These are phyloP conservation scores for Arctostaphylos glauca DNA, from an alignment of 148 eudicot species.

Conservation along the genomic window DNA sequence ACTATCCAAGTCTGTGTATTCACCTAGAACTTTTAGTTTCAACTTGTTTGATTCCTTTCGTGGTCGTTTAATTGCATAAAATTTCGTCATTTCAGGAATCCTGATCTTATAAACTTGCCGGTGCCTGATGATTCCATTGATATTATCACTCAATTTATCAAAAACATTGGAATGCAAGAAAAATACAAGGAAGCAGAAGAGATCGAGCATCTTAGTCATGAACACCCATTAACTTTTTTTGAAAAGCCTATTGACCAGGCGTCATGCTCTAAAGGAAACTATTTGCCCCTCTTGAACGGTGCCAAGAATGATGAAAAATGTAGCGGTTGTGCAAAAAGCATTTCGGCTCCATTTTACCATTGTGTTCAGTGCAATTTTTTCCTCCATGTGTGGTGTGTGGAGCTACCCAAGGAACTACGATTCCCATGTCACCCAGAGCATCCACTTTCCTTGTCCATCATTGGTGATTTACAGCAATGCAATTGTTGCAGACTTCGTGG, in stretches of 20 bases:
- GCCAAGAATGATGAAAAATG: not conserved
- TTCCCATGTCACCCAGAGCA: not conserved
- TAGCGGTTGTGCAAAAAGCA: not conserved
- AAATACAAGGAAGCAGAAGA: not conserved
- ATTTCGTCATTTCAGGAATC: not conserved
- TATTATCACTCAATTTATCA: not conserved
- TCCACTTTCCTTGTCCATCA: not conserved
- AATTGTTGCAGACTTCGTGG: too few species aligned
- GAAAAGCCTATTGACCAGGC: not conserved
- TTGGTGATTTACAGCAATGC: fast-evolving
- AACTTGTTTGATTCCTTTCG: too few species aligned
- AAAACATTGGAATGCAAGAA: not conserved
- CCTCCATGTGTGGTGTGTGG: not conserved
- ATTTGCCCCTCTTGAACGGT: not conserved
- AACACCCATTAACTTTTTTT: not conserved
- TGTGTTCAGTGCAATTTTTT: not conserved
- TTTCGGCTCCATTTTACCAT: not conserved
- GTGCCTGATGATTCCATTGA: not conserved
- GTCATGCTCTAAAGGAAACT: not conserved
- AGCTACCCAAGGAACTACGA: not conserved
- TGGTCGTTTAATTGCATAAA: not conserved
- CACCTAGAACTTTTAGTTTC: not conserved
- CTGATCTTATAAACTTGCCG: not conserved
- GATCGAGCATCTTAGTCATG: not conserved
- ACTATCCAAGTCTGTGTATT: not conserved